Evolutionary conservation across 306 rosid genomes (phyloP), one percentile per base, ranked within the genome.

Genomic region (Vigna mungo): DNA sequence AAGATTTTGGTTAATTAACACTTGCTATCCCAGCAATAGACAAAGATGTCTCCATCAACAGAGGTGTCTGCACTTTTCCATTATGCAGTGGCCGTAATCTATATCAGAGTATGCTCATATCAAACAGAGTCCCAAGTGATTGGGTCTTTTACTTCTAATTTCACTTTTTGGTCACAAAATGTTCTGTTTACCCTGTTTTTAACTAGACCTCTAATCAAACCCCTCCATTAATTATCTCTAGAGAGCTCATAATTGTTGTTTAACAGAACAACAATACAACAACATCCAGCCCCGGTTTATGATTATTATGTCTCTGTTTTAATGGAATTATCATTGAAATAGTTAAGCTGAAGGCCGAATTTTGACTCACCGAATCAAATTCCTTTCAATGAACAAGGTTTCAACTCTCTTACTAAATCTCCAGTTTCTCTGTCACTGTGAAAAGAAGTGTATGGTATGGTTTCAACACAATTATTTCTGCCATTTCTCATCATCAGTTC

Each of bases 291-390:
- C 84, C 72, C 32, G 20, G 44, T 74, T 52, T 83, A 90, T 90
- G 84, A 92, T 90, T 84, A 92, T 90, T 84, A n/a, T 92, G 96
- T 87, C 86, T 85, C 75, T 83, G 78, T 84, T 87, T 83, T 83
- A 36, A 56, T 61, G 69, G 58, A 75, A 83, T 84, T 79, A 81
- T 85, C 90, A 85, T 84, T 82, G 63, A 55, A 68, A 85, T 68
- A 60, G 76, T 58, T 56, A 76, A 48, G 78, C 59, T 80, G 76
- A 81, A 75, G 79, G 84, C 78, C 49, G 71, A 37, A 68, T 46
- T 87, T 81, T 85, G 87, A 84, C 81, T 78, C 84, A 48, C 39
- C 55, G 69, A 68, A 80, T 53, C 69, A 58, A 44, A 18, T 49
- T 81, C 60, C 55, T 71, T 64, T 41, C 34, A 82, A 83, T 75